Conservation (phyloP, 1,139 yeast species). For the Suhomyces maxii region DNA sequence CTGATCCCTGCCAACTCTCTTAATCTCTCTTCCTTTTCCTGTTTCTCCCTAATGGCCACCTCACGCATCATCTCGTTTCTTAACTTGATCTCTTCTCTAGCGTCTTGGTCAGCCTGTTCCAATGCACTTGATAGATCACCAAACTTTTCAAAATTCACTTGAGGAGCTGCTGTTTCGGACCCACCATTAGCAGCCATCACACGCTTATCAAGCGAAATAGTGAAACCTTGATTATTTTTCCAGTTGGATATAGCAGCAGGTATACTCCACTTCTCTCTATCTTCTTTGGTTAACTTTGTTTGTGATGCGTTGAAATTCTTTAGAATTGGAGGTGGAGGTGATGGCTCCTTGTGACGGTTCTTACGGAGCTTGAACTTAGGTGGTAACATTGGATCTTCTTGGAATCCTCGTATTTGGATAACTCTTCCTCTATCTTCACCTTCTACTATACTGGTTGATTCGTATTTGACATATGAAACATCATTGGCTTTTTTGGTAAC, state of each 20-base stretch:
- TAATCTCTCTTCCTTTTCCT: conserved; percentile 60
- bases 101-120: conserved; percentile 70
- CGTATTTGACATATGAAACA: conserved; percentile 23
- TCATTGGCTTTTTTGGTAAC: conserved; percentile 13
- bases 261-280: conserved; percentile 79
- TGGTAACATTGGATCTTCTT: conserved; percentile 86
- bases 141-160: conserved; percentile 59
- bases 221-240: conserved; percentile 92
- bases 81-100: conserved; percentile 65
- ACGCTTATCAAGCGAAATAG: conserved; percentile 79
- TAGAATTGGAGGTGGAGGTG: conserved; percentile 61
- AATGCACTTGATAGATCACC: conserved; percentile 69
- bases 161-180: conserved; percentile 21
- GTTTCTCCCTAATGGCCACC: conserved; percentile 54
- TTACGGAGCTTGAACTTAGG: conserved; percentile 75
- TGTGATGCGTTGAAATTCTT: conserved; percentile 24
- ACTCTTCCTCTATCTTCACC: conserved; percentile 20
- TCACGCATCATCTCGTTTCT: conserved; percentile 59
- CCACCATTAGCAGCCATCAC: conserved; percentile 58
- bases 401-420: conserved; percentile 35
- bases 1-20: conserved; percentile 60
- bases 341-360: conserved; percentile 62
- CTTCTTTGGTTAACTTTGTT: conserved; percentile 65
- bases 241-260: conserved; percentile 94
- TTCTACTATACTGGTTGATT: conserved; percentile 16